phyloP scores from a whole-genome alignment of 192 early-diverging fungal species.

The Coemansia sp. region DNA sequence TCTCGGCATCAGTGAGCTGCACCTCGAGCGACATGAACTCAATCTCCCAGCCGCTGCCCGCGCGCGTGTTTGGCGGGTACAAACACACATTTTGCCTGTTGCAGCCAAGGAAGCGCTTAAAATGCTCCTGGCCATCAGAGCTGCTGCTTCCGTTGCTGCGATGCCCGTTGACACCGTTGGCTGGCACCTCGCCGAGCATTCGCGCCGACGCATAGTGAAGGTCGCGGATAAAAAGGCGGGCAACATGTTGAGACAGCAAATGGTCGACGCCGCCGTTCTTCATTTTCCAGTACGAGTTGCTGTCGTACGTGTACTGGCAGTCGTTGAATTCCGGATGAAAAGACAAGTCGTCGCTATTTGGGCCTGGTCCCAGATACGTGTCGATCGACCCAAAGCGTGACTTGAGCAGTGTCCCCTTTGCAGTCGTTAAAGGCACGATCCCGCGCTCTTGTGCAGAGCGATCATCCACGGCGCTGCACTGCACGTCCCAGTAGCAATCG shows the following conservation, averaged over 20 bases:
- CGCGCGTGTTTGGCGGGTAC: slow-evolving; percentile 87
- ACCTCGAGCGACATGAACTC: slow-evolving; percentile 96
- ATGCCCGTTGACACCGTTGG: slow-evolving; percentile 25
- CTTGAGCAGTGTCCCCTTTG: slow-evolving; percentile 78
- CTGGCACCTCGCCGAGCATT: slow-evolving; percentile 66
- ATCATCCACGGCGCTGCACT: slow-evolving; percentile 87
- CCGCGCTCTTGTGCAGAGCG: slow-evolving; percentile 89
- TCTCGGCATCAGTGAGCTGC: slow-evolving; percentile 94
- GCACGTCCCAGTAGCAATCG: slow-evolving; percentile 97
- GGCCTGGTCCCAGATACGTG: slow-evolving; percentile 69
- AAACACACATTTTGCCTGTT: slow-evolving; percentile 99
- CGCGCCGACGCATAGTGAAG: slow-evolving; percentile 88
- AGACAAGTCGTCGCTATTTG: slow-evolving; percentile 39
- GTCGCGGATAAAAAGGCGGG: slow-evolving; percentile 95
- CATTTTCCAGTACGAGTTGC: slow-evolving; percentile 69
- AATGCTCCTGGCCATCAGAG: slow-evolving; percentile 80
- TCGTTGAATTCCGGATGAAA: slow-evolving; percentile 91
- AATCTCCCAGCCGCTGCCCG: slow-evolving; percentile 94
- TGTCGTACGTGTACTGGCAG: slow-evolving; percentile 73
- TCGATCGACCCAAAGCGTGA: slow-evolving; percentile 95
- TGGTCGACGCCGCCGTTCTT: slow-evolving; percentile 78
- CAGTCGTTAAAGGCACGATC: slow-evolving; percentile 66
- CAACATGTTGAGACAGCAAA: slow-evolving; percentile 82
- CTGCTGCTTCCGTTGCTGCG: slow-evolving; percentile 25
- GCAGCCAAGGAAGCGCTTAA: slow-evolving; percentile 96